Conservation (phyloP, 2,329 filamentous ascomycete species). For the Aureobasidium musti region DNA sequence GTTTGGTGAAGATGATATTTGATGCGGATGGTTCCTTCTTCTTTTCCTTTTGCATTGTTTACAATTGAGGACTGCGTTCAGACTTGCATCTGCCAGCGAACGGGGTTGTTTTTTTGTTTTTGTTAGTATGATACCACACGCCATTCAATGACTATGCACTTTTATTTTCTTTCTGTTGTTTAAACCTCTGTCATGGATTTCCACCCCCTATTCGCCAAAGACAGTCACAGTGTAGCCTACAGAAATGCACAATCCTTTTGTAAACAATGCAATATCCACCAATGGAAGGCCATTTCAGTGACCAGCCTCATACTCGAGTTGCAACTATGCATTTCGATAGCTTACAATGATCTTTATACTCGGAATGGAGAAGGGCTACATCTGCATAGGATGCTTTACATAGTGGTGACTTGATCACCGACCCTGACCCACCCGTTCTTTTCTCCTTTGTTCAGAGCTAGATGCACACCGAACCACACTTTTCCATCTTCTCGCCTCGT, state of each 20-base stretch:
- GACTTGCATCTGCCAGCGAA: not conserved
- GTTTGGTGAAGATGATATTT: not conserved
- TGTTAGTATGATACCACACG: slow-evolving; percentile 26
- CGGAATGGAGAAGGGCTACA: too few species aligned
- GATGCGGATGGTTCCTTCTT: not conserved
- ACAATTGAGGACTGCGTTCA: not conserved
- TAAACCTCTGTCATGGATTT: not conserved
- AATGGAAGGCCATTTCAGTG: too few species aligned
- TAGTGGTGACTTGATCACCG: slow-evolving; percentile 32
- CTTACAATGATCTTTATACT: too few species aligned
- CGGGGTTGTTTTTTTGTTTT: not conserved
- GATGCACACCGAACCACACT: slow-evolving; percentile 85
- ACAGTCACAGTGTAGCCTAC: too few species aligned
- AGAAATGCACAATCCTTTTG: too few species aligned
- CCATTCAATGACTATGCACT: slow-evolving; percentile 16
- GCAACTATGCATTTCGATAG: too few species aligned
- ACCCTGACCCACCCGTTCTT: slow-evolving; percentile 29
- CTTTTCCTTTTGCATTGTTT: not conserved
- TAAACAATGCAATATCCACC: too few species aligned
- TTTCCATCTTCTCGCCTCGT: slow-evolving; percentile 80
- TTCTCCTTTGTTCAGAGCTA: slow-evolving; percentile 9
- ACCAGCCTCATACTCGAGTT: too few species aligned
- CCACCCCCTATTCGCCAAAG: too few species aligned
- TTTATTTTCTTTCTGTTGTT: not conserved
- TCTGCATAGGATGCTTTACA: not conserved